Evolutionary conservation across 2,329 filamentous ascomycete genomes (phyloP).

Genomic region (Alternaria brassicicola): DNA sequence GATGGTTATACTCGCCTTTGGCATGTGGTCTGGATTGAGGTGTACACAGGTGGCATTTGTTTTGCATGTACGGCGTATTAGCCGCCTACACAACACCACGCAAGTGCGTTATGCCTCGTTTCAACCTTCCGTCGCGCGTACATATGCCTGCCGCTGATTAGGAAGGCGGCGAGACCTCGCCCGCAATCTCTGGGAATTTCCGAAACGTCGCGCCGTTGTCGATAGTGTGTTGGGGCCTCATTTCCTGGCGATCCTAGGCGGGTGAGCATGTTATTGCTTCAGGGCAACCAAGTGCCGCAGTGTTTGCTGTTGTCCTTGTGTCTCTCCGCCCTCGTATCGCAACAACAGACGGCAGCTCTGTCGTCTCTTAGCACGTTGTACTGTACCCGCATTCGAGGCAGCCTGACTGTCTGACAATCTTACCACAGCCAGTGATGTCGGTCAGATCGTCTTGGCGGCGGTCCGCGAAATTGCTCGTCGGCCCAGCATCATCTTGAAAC

Average conservation of each 20-base stretch:
- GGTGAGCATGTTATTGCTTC: slow-evolving; percentile 11
- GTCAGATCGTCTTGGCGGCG: slow-evolving; percentile 29
- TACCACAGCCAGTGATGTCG: slow-evolving; percentile 30
- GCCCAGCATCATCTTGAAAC: slow-evolving; percentile 35
- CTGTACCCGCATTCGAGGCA: too few relatives aligned
- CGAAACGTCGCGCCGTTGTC: slow-evolving; percentile 25
- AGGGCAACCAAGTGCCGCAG: slow-evolving; percentile 1
- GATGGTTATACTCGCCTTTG: slow-evolving; percentile 3
- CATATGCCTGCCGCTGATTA: background rate
- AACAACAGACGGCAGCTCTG: slow-evolving; percentile 1
- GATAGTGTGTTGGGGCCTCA: slow-evolving; percentile 22
- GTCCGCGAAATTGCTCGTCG: slow-evolving; percentile 42
- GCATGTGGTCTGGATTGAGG: background rate
- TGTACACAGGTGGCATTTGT: background rate
- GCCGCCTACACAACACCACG: background rate
- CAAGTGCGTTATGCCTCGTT: slow-evolving; percentile 1
- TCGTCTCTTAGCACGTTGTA: background rate
- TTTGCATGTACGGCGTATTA: background rate
- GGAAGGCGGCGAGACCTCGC: slow-evolving; percentile 19
- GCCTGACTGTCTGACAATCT: slow-evolving; percentile 25
- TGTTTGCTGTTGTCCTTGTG: background rate
- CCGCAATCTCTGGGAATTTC: slow-evolving; percentile 33
- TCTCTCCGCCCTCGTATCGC: background rate
- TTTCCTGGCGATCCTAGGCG: slow-evolving; percentile 27
- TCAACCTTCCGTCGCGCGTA: slow-evolving; percentile 2